Evolutionary conservation across 106 monocot genomes (phyloP).

Genomic region (Allium sativum): DNA sequence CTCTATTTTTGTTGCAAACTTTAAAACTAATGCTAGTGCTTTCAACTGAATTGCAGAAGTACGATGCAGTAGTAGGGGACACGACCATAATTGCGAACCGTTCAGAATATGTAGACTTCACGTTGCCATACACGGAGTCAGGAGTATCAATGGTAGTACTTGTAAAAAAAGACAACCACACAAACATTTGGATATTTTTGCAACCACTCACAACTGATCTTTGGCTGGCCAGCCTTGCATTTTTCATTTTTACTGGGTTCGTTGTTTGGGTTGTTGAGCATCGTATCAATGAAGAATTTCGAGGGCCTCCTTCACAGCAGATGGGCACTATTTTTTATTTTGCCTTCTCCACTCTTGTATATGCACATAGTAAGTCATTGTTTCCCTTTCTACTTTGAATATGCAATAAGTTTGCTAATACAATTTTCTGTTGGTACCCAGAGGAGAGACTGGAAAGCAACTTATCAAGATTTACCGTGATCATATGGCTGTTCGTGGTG

Average conservation of each 20-base stretch:
- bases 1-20: background rate
- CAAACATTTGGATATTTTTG: conserved; percentile 40
- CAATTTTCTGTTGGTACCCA: conserved; percentile 8
- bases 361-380: conserved; percentile 29
- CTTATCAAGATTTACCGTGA: conserved; percentile 39
- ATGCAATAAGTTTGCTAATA: background rate
- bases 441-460: conserved; percentile 48
- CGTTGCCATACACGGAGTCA: conserved; percentile 37
- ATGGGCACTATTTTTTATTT: conserved; percentile 38
- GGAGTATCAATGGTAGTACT: conserved; percentile 43
- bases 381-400: background rate
- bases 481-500: conserved; percentile 61
- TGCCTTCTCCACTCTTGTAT: conserved; percentile 46
- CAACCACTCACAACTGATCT: conserved; percentile 23
- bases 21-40: background rate
- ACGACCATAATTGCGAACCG: conserved; percentile 28
- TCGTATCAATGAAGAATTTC: conserved; percentile 28
- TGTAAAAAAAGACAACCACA: conserved; percentile 9
- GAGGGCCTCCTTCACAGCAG: conserved; percentile 25
- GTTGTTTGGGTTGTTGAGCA: conserved; percentile 45
- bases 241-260: conserved; percentile 35
- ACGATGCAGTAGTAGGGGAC: conserved; percentile 34
- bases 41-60: conserved; percentile 17
- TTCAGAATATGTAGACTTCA: conserved; percentile 34
- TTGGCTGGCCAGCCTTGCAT: conserved; percentile 25